These are phyloP conservation scores for Aspergillus carbonarius DNA, from an alignment of 2,329 filamentous ascomycete genomes.

Conservation along the genomic window DNA sequence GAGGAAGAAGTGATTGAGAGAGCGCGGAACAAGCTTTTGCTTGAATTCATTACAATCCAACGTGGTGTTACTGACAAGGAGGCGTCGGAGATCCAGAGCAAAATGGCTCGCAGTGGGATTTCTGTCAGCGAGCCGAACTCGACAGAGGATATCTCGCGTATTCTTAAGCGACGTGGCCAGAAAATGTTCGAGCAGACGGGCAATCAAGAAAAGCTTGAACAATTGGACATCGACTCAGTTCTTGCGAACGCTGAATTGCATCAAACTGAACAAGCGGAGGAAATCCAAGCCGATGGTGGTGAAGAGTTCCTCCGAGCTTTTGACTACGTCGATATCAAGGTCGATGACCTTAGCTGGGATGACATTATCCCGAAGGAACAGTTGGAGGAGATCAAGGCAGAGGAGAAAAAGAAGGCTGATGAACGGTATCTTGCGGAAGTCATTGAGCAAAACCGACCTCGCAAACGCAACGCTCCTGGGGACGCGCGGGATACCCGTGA, in stretches of 20 bases:
- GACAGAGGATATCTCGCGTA: slow-evolving; percentile 91
- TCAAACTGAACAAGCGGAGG: slow-evolving; percentile 91
- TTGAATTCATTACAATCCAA: slow-evolving; percentile 97
- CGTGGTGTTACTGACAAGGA: slow-evolving; percentile 94
- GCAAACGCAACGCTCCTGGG: slow-evolving; percentile 67
- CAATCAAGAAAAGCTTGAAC: slow-evolving; percentile 94
- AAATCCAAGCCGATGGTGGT: slow-evolving; percentile 91
- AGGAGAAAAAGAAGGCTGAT: slow-evolving; percentile 81
- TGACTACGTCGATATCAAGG: slow-evolving; percentile 96
- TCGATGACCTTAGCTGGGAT: slow-evolving; percentile 91
- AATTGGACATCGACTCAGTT: slow-evolving; percentile 95
- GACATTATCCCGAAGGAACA: slow-evolving; percentile 96
- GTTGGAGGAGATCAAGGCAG: slow-evolving; percentile 81
- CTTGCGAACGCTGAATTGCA: slow-evolving; percentile 96
- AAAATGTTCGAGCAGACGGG: slow-evolving; percentile 98
- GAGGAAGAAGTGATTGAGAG: slow-evolving; percentile 97
- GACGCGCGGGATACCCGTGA: slow-evolving; percentile 53
- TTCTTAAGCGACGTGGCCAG: slow-evolving; percentile 95
- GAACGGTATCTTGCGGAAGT: slow-evolving; percentile 79
- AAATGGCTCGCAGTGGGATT: slow-evolving; percentile 65
- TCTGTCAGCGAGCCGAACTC: slow-evolving; percentile 74
- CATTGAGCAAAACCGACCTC: slow-evolving; percentile 80
- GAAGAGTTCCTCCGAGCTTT: slow-evolving; percentile 89
- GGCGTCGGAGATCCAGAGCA: slow-evolving; percentile 77
- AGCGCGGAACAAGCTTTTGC: slow-evolving; percentile 92